Conservation (phyloP, 2,329 filamentous ascomycete species). For the Botryotinia convoluta region DNA sequence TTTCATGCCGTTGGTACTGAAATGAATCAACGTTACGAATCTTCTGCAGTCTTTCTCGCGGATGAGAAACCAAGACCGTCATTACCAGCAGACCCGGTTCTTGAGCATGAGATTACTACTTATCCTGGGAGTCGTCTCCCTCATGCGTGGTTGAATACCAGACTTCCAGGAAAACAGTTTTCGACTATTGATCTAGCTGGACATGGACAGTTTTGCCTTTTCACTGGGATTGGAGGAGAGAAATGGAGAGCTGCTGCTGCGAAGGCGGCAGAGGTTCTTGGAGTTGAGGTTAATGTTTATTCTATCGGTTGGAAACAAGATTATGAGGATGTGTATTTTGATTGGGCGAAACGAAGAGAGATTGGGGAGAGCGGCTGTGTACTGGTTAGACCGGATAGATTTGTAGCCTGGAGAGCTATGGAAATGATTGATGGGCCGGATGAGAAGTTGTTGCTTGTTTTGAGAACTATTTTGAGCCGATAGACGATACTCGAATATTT, state of each 20-base stretch:
- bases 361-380: conserved; percentile 23
- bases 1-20: conserved; percentile 30
- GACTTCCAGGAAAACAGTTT: conserved; percentile 19
- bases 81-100: conserved; percentile 27
- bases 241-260: conserved; percentile 22
- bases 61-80: conserved; percentile 22
- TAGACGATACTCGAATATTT: not conserved
- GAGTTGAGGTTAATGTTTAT: conserved; percentile 8
- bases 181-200: conserved; percentile 32
- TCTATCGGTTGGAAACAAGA: conserved; percentile 14
- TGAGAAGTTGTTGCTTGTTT: not conserved
- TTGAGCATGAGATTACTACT: conserved; percentile 29
- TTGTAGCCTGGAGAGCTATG: conserved; percentile 24
- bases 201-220: conserved; percentile 21
- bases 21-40: conserved; percentile 31
- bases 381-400: conserved; percentile 26
- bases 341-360: conserved; percentile 19
- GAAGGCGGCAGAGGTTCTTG: conserved; percentile 5
- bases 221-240: conserved; percentile 25
- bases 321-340: conserved; percentile 19
- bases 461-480: not conserved
- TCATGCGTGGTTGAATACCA: conserved; percentile 31
- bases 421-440: conserved; percentile 5
- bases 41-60: conserved; percentile 27
- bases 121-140: conserved; percentile 34